A percentile compares a stretch with the other conserved stretches of the same genome.
These are phyloP conservation scores for Trichoderma sp. DNA, from an alignment of 2,329 filamentous ascomycete genomes.

Conservation along the genomic window DNA sequence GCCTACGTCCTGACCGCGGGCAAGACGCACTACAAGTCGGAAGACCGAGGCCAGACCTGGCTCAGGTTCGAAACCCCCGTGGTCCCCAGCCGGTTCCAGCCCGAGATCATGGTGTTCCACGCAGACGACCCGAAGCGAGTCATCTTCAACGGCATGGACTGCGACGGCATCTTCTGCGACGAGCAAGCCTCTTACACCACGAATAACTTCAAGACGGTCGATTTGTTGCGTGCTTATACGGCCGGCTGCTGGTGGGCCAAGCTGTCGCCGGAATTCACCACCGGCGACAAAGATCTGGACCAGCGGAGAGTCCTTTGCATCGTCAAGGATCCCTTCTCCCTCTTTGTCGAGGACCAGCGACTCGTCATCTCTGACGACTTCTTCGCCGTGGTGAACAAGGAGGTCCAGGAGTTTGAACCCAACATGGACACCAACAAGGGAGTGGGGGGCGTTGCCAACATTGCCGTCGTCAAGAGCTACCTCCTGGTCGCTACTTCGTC, in stretches of 20 bases:
- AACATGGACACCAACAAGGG: constrained; percentile 72
- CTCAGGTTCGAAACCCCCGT: constrained; percentile 66
- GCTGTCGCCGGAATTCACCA: constrained; percentile 70
- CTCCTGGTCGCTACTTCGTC: constrained; percentile 82
- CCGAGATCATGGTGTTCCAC: constrained; percentile 70
- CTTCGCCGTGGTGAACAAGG: constrained; percentile 60
- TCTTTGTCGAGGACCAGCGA: constrained; percentile 72
- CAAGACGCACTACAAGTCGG: constrained; percentile 78
- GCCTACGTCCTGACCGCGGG: constrained; percentile 77
- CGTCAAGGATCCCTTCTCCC: constrained; percentile 70
- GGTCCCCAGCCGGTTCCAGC: constrained; percentile 57
- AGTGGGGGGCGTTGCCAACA: constrained; percentile 76
- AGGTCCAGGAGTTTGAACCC: constrained; percentile 69
- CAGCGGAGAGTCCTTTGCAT: constrained; percentile 78
- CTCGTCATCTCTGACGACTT: constrained; percentile 81
- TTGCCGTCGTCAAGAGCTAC: constrained; percentile 84
- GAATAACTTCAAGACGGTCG: constrained; percentile 76
- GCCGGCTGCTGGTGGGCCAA: constrained; percentile 88
- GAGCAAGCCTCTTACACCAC: constrained; percentile 73
- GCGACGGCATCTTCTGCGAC: constrained; percentile 64
- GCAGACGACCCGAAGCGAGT: constrained; percentile 81
- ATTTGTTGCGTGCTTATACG: constrained; percentile 67
- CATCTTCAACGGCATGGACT: constrained; percentile 77
- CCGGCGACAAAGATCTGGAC: constrained; percentile 66
- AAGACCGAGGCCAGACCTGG: constrained; percentile 83